phyloP scores from a whole-genome alignment of 2,329 filamentous ascomycete genomes.

The Colletotrichum ledebouriae region DNA sequence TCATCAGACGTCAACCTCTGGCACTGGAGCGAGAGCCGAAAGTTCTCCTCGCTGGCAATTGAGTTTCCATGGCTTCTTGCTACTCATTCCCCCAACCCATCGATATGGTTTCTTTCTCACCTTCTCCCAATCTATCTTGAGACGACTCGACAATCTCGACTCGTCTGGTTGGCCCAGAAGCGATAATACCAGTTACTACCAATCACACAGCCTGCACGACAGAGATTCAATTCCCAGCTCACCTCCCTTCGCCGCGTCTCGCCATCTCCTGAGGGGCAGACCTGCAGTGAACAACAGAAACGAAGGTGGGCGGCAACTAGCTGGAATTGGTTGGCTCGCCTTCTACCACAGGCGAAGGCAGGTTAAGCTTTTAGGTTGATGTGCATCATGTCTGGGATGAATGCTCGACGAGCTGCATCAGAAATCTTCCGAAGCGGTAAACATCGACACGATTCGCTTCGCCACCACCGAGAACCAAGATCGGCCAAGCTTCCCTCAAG shows the following conservation, averaged over 20 bases:
- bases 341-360: neutral
- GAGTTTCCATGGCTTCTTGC: too few relatives aligned
- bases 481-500: constrained; percentile 5
- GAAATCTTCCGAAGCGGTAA: constrained; percentile 1
- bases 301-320: neutral
- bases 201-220: neutral
- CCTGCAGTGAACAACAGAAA: neutral
- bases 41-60: too few relatives aligned
- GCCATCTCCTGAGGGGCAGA: neutral
- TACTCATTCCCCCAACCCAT: too few relatives aligned
- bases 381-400: constrained; percentile 34
- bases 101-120: too few relatives aligned
- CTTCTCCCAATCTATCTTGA: neutral
- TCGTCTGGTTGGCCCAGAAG: constrained; percentile 9
- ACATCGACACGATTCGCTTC: constrained; percentile 33
- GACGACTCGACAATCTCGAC: constrained; percentile 4
- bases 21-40: neutral
- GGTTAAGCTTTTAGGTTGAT: constrained; percentile 27
- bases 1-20: neutral
- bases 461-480: neutral
- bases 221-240: neutral
- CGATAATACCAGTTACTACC: constrained; percentile 4
- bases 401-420: constrained; percentile 3
- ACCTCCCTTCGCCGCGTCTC: neutral
- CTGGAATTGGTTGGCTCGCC: neutral